phyloP scores from a whole-genome alignment of 345 rosid genomes.

The Syzygium jambos region DNA sequence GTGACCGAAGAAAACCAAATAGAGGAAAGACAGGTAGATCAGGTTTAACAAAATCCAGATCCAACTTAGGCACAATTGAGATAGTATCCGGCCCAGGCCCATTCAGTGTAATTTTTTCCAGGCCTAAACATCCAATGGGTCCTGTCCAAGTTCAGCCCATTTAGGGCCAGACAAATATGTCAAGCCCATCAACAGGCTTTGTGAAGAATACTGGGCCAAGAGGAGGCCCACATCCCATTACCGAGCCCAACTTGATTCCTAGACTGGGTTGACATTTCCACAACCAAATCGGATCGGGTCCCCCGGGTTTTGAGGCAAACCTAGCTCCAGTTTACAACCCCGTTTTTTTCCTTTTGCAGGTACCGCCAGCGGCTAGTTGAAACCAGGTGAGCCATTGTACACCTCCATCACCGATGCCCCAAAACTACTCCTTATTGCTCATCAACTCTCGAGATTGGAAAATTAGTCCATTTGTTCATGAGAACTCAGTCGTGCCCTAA shows the following conservation, averaged over 20 bases:
- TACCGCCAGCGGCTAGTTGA: accelerated
- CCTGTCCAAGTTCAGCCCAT: background rate
- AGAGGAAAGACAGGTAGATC: no score
- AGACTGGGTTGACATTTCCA: background rate
- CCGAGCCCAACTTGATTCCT: background rate
- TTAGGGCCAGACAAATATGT: background rate
- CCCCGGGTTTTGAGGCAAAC: background rate
- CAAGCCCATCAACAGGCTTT: background rate
- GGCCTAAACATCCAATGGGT: background rate
- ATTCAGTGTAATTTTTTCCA: no score
- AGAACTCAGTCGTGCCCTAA: background rate
- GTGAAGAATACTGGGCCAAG: background rate
- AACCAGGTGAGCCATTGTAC: background rate
- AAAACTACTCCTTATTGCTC: background rate
- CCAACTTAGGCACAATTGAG: no score
- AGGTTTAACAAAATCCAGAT: no score
- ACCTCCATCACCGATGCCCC: background rate
- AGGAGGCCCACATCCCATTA: background rate
- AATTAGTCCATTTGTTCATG: background rate
- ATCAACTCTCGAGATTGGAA: background rate
- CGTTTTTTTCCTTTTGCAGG: background rate
- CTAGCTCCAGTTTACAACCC: background rate
- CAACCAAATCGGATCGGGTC: background rate
- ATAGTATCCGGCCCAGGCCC: no score
- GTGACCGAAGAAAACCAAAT: no score